Evolutionary conservation across 2,329 filamentous ascomycete genomes (phyloP), one percentile per base, ranked within the genome.

Genomic region (Chaetomium globosum): DNA sequence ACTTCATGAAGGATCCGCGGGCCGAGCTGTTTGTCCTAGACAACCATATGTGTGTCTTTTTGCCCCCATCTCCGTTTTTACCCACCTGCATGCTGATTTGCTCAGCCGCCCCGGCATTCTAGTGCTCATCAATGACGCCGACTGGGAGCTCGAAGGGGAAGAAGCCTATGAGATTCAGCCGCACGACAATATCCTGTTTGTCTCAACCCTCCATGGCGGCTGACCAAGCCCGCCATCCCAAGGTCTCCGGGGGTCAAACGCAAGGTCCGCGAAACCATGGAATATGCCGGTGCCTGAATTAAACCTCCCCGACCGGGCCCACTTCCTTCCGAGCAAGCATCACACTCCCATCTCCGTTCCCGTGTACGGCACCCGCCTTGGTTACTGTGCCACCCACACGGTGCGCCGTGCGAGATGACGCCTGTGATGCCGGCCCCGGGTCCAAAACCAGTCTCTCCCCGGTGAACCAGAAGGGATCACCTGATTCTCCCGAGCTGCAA

Each of bases 141-240:
- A 99, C 77, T 99, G 95, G 95, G 95, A 98, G 77, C 85, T 99
- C 13, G 95, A 98, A 78, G 95, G 93, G 21, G 94, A 98, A 78
- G 93, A 95, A 75, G 85, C 87, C 70, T 98, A 98, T 75, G 89
- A 93, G 78, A 80, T 99, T 65, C 88, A 94, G 78, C 78, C 82
- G 67, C 85, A 88, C 65, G 95, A 99, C 80, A 94, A 91, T 75
- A 91, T 99, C 71, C 82, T 98, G 70, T 99, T 99, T 79, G 93
- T 99, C 68, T 97, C 93, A 67, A 99, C 95, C 21, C 82, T 99
- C 67, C 95, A 99, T 77, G 95, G 95, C 65, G 95, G 95, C 67
- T 98, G 57, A 52, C 10, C 46, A 28, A 43, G 16, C 2, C 31
- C 52, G 51, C 36, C 28, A 23, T 31, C 39, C 36, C 19, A 8